Base-by-base conservation (phyloP, 345 rosid genomes). In the Trapa bicornis region DNA sequence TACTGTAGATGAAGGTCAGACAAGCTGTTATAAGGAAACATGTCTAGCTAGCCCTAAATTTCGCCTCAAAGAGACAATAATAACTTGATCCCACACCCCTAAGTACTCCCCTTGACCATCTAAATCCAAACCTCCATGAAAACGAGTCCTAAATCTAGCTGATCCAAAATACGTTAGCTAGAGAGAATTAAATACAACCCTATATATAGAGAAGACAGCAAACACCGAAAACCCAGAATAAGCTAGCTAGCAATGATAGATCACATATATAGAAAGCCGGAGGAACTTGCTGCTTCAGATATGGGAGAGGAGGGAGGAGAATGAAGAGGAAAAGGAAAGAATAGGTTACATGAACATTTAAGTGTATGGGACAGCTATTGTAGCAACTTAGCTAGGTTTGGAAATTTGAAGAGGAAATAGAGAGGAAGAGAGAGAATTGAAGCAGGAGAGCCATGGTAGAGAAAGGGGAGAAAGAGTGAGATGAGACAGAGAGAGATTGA, bases 211-310 rank as follows among this genome's bases (percentile, higher is more conserved):
- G 63, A 58, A 58, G 15, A 32, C 10, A 33, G 63, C 63, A 58
- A 32, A 58, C 8, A 58, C 32, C 1, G 38, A 32, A 32, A 58
- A 58, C 15, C 2, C 0, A 16, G 63, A 29, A 58, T 22, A 22
- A 22, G 29, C 29, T 22, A 22, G 37, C 63, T 58, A 58, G 12
- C 0, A 29, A 4, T 32, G 38, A 11, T 58, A 58, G 37, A 58
- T 58, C 63, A 58, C 63, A 33, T 32, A 33, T 58, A 29, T 58
- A 33, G 63, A 33, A 29, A 58, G 35, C 15, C 63, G 9, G 37
- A 35, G 63, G 63, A 58, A 58, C 32, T 58, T 58, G 63, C 38
- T 58, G 63, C 15, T 58, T 58, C 63, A 58, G 14, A 58, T 29
- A 58, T 58, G 60, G 60, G 9, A 54, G 60, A 2, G 7, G 60